Percentiles rank a stretch among this genome's conserved stretches.
Conservation (phyloP, 2,329 filamentous ascomycete genomes). For the Ophiostoma pallidulum region DNA sequence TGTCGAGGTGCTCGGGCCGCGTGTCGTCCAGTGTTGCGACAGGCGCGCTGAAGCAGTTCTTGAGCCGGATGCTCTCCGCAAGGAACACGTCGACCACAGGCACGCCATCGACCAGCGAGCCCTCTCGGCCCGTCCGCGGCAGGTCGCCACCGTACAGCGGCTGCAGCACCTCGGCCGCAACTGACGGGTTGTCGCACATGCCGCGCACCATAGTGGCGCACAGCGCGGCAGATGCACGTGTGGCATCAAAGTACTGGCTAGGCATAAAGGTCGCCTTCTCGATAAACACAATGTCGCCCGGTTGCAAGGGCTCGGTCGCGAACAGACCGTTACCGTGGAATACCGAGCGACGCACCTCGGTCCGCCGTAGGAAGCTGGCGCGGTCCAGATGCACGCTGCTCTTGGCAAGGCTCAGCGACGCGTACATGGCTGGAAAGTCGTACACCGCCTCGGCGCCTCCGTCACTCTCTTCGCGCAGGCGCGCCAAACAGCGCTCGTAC, state of each 20-base stretch:
- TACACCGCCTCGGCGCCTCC: conserved; percentile 19
- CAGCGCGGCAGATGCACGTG: conserved; percentile 1
- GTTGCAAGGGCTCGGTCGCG: conserved; percentile 26
- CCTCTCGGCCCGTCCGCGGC: conserved; percentile 23
- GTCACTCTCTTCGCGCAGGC: conserved; percentile 22
- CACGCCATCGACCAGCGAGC: conserved; percentile 25
- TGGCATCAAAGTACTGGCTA: conserved; percentile 30
- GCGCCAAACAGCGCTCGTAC: conserved; percentile 18
- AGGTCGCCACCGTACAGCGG: conserved; percentile 28
- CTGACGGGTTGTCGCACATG: conserved; percentile 30
- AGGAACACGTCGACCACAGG: conserved; percentile 31
- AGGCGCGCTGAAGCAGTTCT: conserved; percentile 31
- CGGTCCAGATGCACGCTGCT: conserved; percentile 22
- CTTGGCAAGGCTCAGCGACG: neutral
- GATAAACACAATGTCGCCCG: conserved; percentile 32
- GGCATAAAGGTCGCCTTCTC: conserved; percentile 33
- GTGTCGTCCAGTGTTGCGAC: conserved; percentile 25
- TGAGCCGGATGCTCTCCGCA: conserved; percentile 31
- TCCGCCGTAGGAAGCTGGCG: conserved; percentile 27
- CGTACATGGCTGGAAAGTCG: conserved; percentile 23
- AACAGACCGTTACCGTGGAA: conserved; percentile 34
- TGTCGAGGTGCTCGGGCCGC: conserved; percentile 14
- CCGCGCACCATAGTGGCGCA: conserved; percentile 23
- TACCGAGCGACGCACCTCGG: conserved; percentile 23
- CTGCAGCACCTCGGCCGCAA: conserved; percentile 8